Evolutionary conservation across 306 rosid species (phyloP), one percentile per base, ranked within the genome.

Genomic region (Sindora glabra): DNA sequence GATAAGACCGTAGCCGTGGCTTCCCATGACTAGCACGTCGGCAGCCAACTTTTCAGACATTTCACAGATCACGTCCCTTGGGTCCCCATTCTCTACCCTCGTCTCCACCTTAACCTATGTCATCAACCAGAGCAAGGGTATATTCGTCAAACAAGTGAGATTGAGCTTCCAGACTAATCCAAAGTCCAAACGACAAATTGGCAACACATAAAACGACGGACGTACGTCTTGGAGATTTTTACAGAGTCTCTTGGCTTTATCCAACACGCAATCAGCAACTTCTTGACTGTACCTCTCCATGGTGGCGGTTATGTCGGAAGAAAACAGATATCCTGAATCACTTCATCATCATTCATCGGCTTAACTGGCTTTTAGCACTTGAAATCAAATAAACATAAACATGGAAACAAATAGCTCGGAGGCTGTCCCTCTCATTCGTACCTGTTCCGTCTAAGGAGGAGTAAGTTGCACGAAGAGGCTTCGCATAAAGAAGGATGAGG

Each of bases 41-140:
- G 70, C 77, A 5, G 73, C 83, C 60, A 86, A 51, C 32, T 67
- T 81, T 36, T 82, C 87, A n/a, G 23, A 83, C 85, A 77, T 69
- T 36, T 78, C 54, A 71, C 98, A 81, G 19, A 92, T 88, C 41
- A 86, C 87, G n/a, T 88, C 95, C 66, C 95, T 86, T 1, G 96
- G 79, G 33, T 92, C 94, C 1, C 99, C 99, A 19, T 23, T 59
- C 74, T 69, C 99, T 42, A 84, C 55, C 45, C 52, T 74, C 5
- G 77, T 70, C 77, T 86, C 95, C 75, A 86, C 82, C 82, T 75
- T 68, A 26, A 77, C 60, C 81, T 85, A 38, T 2, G 10, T 17
- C 13, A 33, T 34, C 58, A 41, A 19, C n/a, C n/a, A 6, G 2
- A 6, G 10, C 10, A 42, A 10, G 2, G 0, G 2, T 16, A 44